These are phyloP conservation scores for Ilex paraguariensis DNA, from an alignment of 305 asterid species.

Conservation along the genomic window DNA sequence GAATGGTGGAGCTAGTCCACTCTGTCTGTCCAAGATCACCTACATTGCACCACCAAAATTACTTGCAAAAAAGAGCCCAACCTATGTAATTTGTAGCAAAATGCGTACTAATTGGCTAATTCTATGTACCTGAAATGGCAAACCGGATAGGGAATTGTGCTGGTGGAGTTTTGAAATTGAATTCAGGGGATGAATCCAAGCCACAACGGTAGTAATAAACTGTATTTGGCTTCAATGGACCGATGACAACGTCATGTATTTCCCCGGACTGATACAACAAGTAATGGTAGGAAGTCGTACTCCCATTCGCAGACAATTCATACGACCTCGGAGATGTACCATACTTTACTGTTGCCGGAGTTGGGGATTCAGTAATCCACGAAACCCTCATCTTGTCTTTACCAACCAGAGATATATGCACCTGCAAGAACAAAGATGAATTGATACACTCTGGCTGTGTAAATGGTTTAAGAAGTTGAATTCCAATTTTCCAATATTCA, in stretches of 20 bases:
- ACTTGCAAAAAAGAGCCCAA: too few relatives aligned
- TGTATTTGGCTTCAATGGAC: constrained; percentile 58
- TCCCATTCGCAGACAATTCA: constrained; percentile 43
- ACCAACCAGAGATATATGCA: constrained; percentile 35
- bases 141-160: constrained; percentile 58
- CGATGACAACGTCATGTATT: constrained; percentile 59
- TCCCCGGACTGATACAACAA: constrained; percentile 44
- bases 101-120: too few relatives aligned
- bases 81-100: too few relatives aligned
- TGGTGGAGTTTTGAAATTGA: constrained; percentile 71
- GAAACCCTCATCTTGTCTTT: constrained; percentile 53
- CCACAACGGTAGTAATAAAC: constrained; percentile 63
- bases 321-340: constrained; percentile 47
- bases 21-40: constrained; percentile 92
- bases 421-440: neutral
- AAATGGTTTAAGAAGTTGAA: too few relatives aligned
- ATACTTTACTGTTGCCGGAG: constrained; percentile 49
- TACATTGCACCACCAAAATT: constrained; percentile 1
- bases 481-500: neutral
- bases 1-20: constrained; percentile 73
- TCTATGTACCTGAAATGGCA: constrained; percentile 55
- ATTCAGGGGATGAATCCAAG: constrained; percentile 36
- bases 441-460: too few relatives aligned
- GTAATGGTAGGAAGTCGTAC: constrained; percentile 27
- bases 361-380: constrained; percentile 52